A percentile compares a stretch with the other conserved stretches of the same genome.
phyloP scores from a whole-genome alignment of 2,329 filamentous ascomycete genomes.

The Colletotrichum sp. region DNA sequence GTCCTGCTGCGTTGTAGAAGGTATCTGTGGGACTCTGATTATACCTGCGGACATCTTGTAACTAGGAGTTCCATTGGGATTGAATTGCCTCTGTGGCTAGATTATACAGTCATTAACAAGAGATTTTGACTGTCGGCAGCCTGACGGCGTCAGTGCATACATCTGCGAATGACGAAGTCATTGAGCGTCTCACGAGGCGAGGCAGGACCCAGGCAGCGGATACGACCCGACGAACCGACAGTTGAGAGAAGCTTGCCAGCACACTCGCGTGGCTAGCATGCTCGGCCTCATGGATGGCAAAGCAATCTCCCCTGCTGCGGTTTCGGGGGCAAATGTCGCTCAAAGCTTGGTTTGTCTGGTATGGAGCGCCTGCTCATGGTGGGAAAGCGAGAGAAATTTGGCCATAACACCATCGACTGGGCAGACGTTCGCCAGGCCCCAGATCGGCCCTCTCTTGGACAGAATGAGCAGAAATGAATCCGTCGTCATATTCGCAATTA shows the following conservation, averaged over 20 bases:
- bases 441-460: not conserved
- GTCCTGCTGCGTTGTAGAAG: not conserved
- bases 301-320: not conserved
- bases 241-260: not conserved
- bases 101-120: slow-evolving; percentile 4
- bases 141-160: not conserved
- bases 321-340: not conserved
- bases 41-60: slow-evolving; percentile 11
- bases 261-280: not conserved
- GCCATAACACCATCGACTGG: not conserved
- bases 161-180: not conserved
- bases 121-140: not conserved
- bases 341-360: not conserved
- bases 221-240: not conserved
- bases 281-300: not conserved
- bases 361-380: not conserved
- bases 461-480: not conserved
- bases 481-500: not conserved
- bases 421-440: not conserved
- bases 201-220: not conserved
- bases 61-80: slow-evolving; percentile 6
- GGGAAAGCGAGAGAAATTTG: not conserved
- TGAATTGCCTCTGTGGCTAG: slow-evolving; percentile 8
- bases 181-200: not conserved
- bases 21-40: slow-evolving; percentile 6